Evolutionary conservation across 371 early-diverging fungal species (phyloP).

Genomic region (Encephalitozoon intestinalis): DNA sequence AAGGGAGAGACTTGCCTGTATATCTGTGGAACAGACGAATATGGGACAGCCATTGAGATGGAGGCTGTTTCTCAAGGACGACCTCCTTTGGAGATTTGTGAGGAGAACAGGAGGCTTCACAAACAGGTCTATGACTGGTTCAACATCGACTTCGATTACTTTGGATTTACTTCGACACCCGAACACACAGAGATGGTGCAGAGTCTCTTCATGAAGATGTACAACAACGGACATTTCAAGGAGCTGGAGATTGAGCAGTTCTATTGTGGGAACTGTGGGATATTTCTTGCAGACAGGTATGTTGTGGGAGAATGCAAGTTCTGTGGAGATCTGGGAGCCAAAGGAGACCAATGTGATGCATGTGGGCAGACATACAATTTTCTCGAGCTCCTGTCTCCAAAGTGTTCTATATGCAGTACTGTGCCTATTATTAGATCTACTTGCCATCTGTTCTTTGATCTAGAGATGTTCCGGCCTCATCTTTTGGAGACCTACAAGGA

Average conservation of each 20-base stretch:
- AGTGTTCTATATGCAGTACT: conserved; percentile 80
- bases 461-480: conserved; percentile 69
- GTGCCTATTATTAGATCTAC: conserved; percentile 67
- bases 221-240: conserved; percentile 68
- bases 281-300: conserved; percentile 95
- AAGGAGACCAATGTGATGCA: conserved; percentile 98
- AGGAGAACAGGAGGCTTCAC: conserved; percentile 83
- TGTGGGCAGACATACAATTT: conserved; percentile 84
- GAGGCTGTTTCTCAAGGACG: conserved; percentile 68
- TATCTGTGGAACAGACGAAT: conserved; percentile 98
- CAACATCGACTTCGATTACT: conserved; percentile 80
- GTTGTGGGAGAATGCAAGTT: conserved; percentile 89
- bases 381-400: conserved; percentile 79
- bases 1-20: conserved; percentile 80
- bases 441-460: conserved; percentile 80
- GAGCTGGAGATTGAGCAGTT: conserved; percentile 76
- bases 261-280: conserved; percentile 79
- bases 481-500: conserved; percentile 69
- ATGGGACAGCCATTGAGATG: conserved; percentile 98
- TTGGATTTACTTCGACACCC: conserved; percentile 84
- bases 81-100: conserved; percentile 77
- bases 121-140: conserved; percentile 86
- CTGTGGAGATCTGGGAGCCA: conserved; percentile 70
- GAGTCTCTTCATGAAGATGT: conserved; percentile 74
- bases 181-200: conserved; percentile 82